Base-by-base conservation (phyloP, 2,329 filamentous ascomycete genomes). In the Ophiostoma sp. region DNA sequence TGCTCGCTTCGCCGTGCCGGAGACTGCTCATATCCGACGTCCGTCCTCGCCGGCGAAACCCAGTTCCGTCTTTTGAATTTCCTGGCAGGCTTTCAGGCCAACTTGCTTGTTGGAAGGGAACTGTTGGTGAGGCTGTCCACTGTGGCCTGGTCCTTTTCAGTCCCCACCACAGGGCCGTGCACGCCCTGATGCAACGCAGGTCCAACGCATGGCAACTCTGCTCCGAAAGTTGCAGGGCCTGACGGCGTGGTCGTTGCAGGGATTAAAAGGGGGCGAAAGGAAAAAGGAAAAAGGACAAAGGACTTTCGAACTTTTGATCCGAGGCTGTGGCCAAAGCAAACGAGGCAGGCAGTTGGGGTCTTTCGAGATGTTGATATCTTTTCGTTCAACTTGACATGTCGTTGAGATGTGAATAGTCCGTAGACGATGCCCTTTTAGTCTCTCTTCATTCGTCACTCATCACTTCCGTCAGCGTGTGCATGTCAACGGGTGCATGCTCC, bases 161-260 rank as follows among this genome's bases (percentile, higher is more conserved):
- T 66, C 45, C 33, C 66, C 68, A 73, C 72, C 39, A 39, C 57
- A 59, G 72, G 71, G 48, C 72, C 72, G 72, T 73, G 72, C 66
- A 33, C 72, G 72, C 57, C 52, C 52, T 17, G 63, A 68, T 70
- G 36, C 69, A 70, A 70, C 69, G 33, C 52, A 45, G 22, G 7
- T 59, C 69, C 33, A 70, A 70, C 50, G 68, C 68, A 70, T 45
- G 50, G 28, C 68, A 48, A 42, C 25, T 22, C 28, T 55, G 48
- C 33, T 57, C 25, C 42, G 33, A n/a, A 42, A 55, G 28, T 48
- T 48, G 42, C 42, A 48, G 42, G 39, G 42, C 42, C 15, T 48
- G 15, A 28, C 19, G 22, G 64, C 64, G 22, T 69, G 39, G 61
- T 28, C 22, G 28, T 48, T 36, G 69, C 69, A 70, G 52, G 69